phyloP scores from a whole-genome alignment of 129 eudicot species.

The Escallonia herrerae region DNA sequence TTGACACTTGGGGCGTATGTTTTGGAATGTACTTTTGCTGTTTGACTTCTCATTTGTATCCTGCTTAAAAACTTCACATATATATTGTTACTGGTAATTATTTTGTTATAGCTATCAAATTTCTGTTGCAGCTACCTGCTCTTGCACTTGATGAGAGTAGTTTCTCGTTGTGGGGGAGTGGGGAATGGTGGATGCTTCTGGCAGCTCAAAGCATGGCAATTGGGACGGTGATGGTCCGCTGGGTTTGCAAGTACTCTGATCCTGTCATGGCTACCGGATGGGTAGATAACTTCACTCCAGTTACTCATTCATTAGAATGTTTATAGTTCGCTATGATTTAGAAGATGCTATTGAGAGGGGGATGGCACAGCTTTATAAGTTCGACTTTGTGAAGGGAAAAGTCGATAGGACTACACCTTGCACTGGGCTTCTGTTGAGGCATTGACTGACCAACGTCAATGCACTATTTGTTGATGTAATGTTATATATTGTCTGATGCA shows the following conservation, averaged over 20 bases:
- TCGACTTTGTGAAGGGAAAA: no score
- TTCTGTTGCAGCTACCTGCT: slow-evolving; percentile 65
- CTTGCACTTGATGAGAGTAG: slow-evolving; percentile 44
- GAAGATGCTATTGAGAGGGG: no score
- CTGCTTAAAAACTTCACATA: no score
- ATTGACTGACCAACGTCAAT: no score
- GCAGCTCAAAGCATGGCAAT: slow-evolving; percentile 99
- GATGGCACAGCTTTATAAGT: no score
- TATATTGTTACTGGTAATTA: neutral
- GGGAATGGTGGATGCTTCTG: slow-evolving; percentile 99
- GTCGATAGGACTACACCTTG: no score
- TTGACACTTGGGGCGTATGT: neutral
- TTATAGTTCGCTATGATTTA: no score
- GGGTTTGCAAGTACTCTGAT: slow-evolving; percentile 97
- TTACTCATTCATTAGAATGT: neutral
- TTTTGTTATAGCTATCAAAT: slow-evolving; percentile 3
- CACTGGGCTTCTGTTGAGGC: no score
- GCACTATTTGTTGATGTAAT: no score
- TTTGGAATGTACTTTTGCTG: neutral
- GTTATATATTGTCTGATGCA: no score
- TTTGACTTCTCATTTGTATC: no score
- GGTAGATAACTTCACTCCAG: slow-evolving; percentile 32
- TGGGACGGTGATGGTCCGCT: slow-evolving; percentile 98
- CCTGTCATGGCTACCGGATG: slow-evolving; percentile 99
- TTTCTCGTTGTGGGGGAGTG: slow-evolving; percentile 94